Conservation (phyloP, 2,329 filamentous ascomycete species). For the Fusarium globosum region DNA sequence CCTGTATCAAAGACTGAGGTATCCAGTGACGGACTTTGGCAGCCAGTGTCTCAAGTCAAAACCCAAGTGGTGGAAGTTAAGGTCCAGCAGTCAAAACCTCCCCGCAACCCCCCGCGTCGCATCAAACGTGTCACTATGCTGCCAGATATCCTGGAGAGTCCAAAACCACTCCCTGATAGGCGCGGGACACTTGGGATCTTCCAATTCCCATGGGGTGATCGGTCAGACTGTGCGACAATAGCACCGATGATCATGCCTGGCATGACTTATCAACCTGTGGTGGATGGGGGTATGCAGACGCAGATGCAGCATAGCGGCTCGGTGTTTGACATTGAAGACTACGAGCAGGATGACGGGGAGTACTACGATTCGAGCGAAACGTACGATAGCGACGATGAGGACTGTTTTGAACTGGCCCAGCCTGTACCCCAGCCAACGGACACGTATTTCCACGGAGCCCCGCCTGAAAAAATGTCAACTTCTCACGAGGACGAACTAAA, state of each 20-base stretch:
- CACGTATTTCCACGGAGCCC: constrained; percentile 53
- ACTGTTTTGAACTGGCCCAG: constrained; percentile 70
- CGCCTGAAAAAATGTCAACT: constrained; percentile 27
- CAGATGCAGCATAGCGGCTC: constrained; percentile 53
- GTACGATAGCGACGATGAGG: constrained; percentile 55
- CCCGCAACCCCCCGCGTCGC: constrained; percentile 64
- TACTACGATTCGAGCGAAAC: constrained; percentile 45
- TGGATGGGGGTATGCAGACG: constrained; percentile 22
- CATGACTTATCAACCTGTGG: constrained; percentile 54
- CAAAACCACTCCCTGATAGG: constrained; percentile 67
- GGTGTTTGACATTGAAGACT: constrained; percentile 67
- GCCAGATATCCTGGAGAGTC: constrained; percentile 72
- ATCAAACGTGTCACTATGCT: constrained; percentile 68
- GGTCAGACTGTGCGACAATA: constrained; percentile 65
- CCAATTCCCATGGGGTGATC: constrained; percentile 74
- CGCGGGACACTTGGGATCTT: constrained; percentile 71
- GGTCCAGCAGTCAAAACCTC: constrained; percentile 57
- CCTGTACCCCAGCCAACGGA: constrained; percentile 64
- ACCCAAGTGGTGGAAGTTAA: constrained; percentile 30
- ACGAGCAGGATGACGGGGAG: constrained; percentile 63
- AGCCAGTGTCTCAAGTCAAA: constrained; percentile 19
- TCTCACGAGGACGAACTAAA: constrained; percentile 32
- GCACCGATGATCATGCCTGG: constrained; percentile 63
- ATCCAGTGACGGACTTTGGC: constrained; percentile 35
- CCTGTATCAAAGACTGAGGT: background rate